phyloP scores from a whole-genome alignment of 2,329 filamentous ascomycete species.

The Ophiostoma perfectum region DNA sequence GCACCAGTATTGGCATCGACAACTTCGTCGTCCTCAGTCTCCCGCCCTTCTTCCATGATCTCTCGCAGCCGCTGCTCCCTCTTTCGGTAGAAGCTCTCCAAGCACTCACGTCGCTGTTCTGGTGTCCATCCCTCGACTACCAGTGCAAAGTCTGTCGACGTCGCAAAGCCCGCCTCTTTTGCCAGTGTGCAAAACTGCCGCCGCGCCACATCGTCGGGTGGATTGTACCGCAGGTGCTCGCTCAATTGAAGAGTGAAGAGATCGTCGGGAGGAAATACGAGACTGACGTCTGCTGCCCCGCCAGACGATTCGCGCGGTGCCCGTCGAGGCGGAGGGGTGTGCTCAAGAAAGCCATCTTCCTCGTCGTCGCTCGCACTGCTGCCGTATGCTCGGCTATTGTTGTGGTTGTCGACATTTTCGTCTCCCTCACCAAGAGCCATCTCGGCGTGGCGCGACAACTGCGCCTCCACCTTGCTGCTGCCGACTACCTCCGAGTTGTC shows the following conservation, averaged over 20 bases:
- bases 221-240: conserved; percentile 50
- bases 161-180: conserved; percentile 66
- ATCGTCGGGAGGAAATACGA: conserved; percentile 34
- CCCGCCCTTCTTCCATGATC: conserved; percentile 18
- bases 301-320: not conserved
- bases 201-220: conserved; percentile 65
- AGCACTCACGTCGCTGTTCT: conserved; percentile 67
- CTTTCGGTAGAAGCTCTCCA: conserved; percentile 73
- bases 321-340: not conserved
- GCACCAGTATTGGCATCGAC: not conserved
- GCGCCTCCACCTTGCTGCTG: conserved; percentile 82
- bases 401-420: conserved; percentile 15
- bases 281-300: conserved; percentile 31
- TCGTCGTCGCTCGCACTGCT: conserved; percentile 39
- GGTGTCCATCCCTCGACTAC: conserved; percentile 89
- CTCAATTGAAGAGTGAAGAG: not conserved
- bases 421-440: conserved; percentile 30
- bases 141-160: conserved; percentile 77
- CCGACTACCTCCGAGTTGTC: conserved; percentile 95
- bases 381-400: conserved; percentile 11
- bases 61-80: conserved; percentile 49
- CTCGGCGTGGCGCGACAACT: conserved; percentile 71
- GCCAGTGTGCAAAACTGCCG: conserved; percentile 93
- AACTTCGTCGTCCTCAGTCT: conserved; percentile 21
- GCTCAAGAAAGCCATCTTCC: conserved; percentile 9